Evolutionary conservation across 768 basidiomycete genomes (phyloP).

Genomic region (Mycena crocata): DNA sequence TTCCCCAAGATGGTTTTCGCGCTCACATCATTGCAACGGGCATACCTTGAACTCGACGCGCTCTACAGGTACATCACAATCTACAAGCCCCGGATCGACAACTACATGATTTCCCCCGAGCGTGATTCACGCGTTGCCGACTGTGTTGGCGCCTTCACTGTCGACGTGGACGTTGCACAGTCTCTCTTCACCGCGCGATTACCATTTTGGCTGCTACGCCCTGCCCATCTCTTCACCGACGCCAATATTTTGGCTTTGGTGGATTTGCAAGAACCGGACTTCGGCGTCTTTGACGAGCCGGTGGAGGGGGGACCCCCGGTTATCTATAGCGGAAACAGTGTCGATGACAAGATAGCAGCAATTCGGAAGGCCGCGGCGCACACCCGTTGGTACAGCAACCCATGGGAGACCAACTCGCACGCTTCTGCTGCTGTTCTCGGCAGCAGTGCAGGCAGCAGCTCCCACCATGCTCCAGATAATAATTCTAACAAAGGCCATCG

Average conservation of each 20-base stretch:
- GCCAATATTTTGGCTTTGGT: background rate
- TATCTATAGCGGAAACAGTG: background rate
- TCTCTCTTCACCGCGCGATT: background rate
- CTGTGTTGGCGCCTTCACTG: background rate
- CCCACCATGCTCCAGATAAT: too few relatives aligned
- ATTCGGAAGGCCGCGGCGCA: background rate
- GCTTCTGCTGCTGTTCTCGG: too few relatives aligned
- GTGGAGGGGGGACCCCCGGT: background rate
- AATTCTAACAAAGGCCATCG: too few relatives aligned
- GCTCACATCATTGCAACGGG: background rate
- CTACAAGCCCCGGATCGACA: background rate
- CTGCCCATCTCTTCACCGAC: background rate
- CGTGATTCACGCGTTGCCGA: background rate
- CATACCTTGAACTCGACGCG: background rate
- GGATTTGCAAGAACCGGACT: background rate
- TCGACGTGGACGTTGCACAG: background rate
- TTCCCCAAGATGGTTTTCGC: background rate
- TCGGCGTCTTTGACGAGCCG: background rate
- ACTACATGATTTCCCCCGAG: background rate
- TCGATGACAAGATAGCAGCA: background rate
- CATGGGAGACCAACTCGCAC: too few relatives aligned
- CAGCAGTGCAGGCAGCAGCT: too few relatives aligned
- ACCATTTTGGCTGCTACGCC: background rate
- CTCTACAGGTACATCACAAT: background rate
- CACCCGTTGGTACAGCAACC: background rate